phyloP scores from a whole-genome alignment of 2,329 filamentous ascomycete genomes.

The Hymenoscyphus infarciens region DNA sequence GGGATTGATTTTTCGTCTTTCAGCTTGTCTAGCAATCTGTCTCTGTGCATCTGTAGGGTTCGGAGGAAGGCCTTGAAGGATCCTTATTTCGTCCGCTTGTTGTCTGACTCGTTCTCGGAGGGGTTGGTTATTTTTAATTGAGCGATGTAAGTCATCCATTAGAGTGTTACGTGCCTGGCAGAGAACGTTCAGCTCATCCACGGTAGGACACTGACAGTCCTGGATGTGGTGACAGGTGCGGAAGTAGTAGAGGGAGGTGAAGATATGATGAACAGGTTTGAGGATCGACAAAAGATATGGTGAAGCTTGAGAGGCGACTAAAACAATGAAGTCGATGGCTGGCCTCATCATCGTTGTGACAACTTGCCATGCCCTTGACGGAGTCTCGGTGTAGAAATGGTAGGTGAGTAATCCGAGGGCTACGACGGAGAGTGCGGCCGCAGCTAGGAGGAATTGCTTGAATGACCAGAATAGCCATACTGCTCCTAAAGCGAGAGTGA shows the following conservation, averaged over 20 bases:
- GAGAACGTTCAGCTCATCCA: not conserved
- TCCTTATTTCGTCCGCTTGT: not conserved
- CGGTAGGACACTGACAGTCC: conserved; percentile 1
- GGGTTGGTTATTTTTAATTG: not conserved
- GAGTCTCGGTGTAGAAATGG: not conserved
- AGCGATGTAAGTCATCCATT: not conserved
- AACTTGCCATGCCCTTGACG: not conserved
- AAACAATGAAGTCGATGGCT: not conserved
- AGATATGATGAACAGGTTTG: not conserved
- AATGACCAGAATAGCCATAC: not conserved
- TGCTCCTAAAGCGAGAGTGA: not conserved
- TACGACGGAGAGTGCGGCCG: not conserved
- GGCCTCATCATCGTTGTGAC: not conserved
- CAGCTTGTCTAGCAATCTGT: no score
- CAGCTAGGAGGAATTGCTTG: not conserved
- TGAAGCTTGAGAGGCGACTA: not conserved
- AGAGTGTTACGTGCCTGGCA: no score
- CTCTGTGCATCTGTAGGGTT: no score
- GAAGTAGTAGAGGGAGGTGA: not conserved
- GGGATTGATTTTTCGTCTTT: no score
- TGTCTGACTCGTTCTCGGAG: not conserved
- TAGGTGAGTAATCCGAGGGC: not conserved
- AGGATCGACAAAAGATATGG: not conserved
- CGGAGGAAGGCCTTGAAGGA: no score
- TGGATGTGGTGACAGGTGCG: conserved; percentile 9